phyloP scores from a whole-genome alignment of 1,284 basidiomycete genomes.

The Tilletia indica region DNA sequence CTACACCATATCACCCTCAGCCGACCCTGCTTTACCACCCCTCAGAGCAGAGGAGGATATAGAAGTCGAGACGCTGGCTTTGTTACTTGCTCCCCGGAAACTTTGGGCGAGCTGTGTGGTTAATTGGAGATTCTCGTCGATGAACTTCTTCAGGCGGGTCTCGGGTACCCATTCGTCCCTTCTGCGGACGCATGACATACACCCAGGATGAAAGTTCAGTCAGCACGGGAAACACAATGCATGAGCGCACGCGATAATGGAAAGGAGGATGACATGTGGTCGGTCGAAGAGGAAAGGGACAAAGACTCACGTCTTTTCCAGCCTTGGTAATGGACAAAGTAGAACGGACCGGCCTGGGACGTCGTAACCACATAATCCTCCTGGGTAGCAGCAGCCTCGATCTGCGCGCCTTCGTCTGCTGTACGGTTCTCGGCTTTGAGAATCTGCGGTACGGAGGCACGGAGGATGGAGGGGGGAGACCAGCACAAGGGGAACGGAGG shows the following conservation, averaged over 20 bases:
- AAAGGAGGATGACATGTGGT: background rate
- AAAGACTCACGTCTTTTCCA: slow-evolving; percentile 90
- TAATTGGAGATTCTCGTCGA: slow-evolving; percentile 77
- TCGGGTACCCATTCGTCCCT: slow-evolving; percentile 99
- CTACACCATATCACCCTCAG: slow-evolving; percentile 26
- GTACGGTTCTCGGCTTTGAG: slow-evolving; percentile 72
- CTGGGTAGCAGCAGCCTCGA: slow-evolving; percentile 29
- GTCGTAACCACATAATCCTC: slow-evolving; percentile 68
- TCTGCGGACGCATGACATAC: slow-evolving; percentile 58
- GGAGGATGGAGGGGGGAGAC: background rate
- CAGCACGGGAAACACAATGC: background rate
- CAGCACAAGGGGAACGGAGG: background rate
- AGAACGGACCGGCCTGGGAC: slow-evolving; percentile 74
- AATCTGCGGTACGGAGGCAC: slow-evolving; percentile 59
- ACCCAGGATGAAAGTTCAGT: background rate
- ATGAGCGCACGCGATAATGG: background rate
- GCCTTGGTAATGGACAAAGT: slow-evolving; percentile 96
- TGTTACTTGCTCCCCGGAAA: background rate
- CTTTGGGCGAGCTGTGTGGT: slow-evolving; percentile 61
- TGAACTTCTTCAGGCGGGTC: slow-evolving; percentile 77
- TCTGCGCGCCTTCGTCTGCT: slow-evolving; percentile 12
- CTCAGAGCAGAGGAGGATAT: too few species aligned
- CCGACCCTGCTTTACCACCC: background rate
- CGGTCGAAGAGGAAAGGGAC: background rate
- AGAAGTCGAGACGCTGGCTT: slow-evolving; percentile 28